Evolutionary conservation across 2,329 filamentous ascomycete species (phyloP).

Genomic region (Scleromitrula shiraiana): DNA sequence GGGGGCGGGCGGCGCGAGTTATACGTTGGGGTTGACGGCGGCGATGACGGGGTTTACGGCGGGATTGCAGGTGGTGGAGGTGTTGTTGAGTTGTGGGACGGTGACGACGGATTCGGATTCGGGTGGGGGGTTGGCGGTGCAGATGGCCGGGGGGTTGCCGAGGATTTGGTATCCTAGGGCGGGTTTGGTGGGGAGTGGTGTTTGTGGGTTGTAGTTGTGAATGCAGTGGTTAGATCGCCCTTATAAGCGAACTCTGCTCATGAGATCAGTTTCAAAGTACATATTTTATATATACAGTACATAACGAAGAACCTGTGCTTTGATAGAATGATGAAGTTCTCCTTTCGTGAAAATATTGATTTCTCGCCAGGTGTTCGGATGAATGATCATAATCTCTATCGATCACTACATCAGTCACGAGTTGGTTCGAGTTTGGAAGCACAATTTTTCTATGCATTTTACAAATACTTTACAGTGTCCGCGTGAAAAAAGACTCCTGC

Average conservation of each 20-base stretch:
- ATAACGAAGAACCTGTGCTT: no score
- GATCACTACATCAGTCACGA: no score
- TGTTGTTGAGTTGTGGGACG: constrained; percentile 37
- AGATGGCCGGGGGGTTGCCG: constrained; percentile 37
- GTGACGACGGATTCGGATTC: constrained; percentile 34
- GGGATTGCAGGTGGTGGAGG: constrained; percentile 32
- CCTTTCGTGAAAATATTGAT: no score
- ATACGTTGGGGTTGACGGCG: constrained; percentile 30
- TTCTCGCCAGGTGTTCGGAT: no score
- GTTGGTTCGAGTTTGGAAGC: no score
- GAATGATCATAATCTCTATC: no score
- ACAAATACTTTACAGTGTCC: constrained; percentile 12
- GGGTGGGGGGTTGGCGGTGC: constrained; percentile 36
- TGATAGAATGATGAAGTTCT: no score
- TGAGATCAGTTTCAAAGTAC: no score
- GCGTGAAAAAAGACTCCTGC: constrained; percentile 4
- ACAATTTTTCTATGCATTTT: constrained; percentile 14
- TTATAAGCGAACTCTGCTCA: no score
- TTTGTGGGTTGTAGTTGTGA: constrained; percentile 2
- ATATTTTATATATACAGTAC: no score
- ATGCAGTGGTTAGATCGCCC: no score
- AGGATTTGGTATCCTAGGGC: constrained; percentile 33
- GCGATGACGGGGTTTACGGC: constrained; percentile 34
- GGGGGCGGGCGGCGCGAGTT: constrained; percentile 29
- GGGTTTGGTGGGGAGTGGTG: constrained; percentile 1